Conservation (phyloP, 345 rosid species). For the Garcia nutans region DNA sequence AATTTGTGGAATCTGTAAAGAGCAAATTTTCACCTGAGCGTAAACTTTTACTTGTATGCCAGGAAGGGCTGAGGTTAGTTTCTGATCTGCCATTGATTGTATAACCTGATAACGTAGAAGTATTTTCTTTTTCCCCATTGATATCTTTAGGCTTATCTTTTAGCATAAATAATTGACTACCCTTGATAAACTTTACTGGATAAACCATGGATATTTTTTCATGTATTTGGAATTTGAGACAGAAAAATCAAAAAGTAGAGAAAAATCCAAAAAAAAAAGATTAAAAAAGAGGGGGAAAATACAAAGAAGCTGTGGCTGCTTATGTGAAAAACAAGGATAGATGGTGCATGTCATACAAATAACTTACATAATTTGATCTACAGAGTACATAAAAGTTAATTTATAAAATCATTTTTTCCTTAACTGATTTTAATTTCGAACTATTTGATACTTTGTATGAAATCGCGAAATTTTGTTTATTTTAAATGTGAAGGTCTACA, state of each 20-base stretch:
- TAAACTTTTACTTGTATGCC: constrained; percentile 80
- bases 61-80: constrained; percentile 89
- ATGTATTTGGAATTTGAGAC: not conserved
- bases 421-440: not conserved
- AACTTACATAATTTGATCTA: too few species aligned
- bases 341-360: too few species aligned
- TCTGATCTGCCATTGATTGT: not conserved
- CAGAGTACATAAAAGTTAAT: too few species aligned
- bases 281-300: too few species aligned
- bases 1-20: constrained; percentile 58
- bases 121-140: not conserved
- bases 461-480: constrained; percentile 9
- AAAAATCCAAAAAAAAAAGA: too few species aligned
- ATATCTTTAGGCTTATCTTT: too few species aligned
- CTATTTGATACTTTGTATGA: constrained; percentile 1
- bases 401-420: not conserved
- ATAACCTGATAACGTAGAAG: not conserved
- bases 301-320: too few species aligned
- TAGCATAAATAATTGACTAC: too few species aligned
- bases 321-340: too few species aligned
- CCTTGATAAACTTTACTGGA: not conserved
- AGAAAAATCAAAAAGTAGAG: too few species aligned
- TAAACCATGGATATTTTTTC: not conserved
- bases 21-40: constrained; percentile 63
- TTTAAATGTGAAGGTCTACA: constrained; percentile 59